These are phyloP conservation scores for Astrothelium macrocarpum DNA, from an alignment of 495 filamentous ascomycete genomes.

Conservation along the genomic window DNA sequence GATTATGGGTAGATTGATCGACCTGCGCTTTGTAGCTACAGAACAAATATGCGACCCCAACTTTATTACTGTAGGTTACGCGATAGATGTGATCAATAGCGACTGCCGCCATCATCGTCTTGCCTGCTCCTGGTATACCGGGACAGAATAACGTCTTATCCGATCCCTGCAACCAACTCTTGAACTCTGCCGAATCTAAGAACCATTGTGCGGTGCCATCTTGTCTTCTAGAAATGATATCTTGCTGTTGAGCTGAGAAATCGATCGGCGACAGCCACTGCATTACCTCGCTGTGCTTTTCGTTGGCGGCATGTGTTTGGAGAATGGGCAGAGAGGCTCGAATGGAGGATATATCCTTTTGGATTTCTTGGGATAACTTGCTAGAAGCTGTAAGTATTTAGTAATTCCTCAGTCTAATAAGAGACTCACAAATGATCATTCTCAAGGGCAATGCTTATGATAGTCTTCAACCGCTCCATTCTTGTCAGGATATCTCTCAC, in stretches of 20 bases:
- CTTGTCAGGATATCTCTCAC: constrained; percentile 17
- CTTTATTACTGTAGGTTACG: constrained; percentile 8
- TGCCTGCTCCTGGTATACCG: constrained; percentile 33
- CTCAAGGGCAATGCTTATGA: constrained; percentile 22
- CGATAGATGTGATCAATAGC: constrained; percentile 25
- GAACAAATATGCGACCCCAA: constrained; percentile 36
- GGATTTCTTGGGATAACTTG: constrained; percentile 20
- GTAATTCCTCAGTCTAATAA: not conserved
- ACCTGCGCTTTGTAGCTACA: constrained; percentile 33
- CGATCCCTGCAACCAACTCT: constrained; percentile 26
- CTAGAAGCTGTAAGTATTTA: constrained; percentile 8
- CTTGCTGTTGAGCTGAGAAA: constrained; percentile 27
- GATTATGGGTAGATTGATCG: constrained; percentile 26
- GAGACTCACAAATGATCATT: constrained; percentile 27
- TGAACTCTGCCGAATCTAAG: constrained; percentile 30
- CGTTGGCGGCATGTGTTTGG: constrained; percentile 1
- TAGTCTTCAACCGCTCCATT: constrained; percentile 28
- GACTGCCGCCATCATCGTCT: constrained; percentile 26
- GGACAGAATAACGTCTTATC: constrained; percentile 31
- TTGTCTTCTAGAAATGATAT: constrained; percentile 29
- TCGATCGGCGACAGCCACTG: constrained; percentile 4
- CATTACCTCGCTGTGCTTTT: not conserved
- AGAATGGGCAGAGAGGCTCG: not conserved
- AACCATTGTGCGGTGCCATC: constrained; percentile 37
- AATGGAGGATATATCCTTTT: constrained; percentile 9